Conservation (phyloP, 805 yeast genomes). For the Martiniozyma abietophila region DNA sequence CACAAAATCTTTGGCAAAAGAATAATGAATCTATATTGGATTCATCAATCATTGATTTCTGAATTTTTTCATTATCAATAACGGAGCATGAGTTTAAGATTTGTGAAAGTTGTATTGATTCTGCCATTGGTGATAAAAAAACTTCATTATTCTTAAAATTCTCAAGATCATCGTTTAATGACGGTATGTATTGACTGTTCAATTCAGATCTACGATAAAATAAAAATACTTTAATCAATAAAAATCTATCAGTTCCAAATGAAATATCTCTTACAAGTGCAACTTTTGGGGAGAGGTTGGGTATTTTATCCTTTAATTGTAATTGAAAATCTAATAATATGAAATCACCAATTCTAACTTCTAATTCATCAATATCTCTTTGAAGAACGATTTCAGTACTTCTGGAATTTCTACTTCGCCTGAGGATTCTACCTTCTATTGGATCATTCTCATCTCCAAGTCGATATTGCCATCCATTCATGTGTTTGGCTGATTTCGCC, state of each 20-base stretch:
- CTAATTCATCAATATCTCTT: constrained; percentile 38
- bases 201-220: constrained; percentile 27
- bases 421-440: too few relatives aligned
- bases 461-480: constrained; percentile 31
- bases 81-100: constrained; percentile 38
- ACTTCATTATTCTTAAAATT: constrained; percentile 34
- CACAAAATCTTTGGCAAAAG: constrained; percentile 35
- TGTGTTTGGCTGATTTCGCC: constrained; percentile 20
- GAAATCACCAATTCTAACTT: constrained; percentile 44
- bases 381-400: constrained; percentile 24
- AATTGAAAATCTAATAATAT: constrained; percentile 26
- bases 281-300: constrained; percentile 30
- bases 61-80: constrained; percentile 29
- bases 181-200: constrained; percentile 16
- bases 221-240: constrained; percentile 40
- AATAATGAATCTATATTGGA: constrained; percentile 25
- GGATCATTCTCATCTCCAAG: constrained; percentile 10
- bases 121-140: constrained; percentile 43
- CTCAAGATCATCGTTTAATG: constrained; percentile 14
- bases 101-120: constrained; percentile 33
- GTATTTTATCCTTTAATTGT: constrained; percentile 20
- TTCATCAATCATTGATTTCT: constrained; percentile 28
- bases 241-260: constrained; percentile 38
- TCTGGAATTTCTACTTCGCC: constrained; percentile 19
- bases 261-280: constrained; percentile 43